Evolutionary conservation across 1,139 yeast genomes (phyloP).

Genomic region (Debaryomyces fabryi): DNA sequence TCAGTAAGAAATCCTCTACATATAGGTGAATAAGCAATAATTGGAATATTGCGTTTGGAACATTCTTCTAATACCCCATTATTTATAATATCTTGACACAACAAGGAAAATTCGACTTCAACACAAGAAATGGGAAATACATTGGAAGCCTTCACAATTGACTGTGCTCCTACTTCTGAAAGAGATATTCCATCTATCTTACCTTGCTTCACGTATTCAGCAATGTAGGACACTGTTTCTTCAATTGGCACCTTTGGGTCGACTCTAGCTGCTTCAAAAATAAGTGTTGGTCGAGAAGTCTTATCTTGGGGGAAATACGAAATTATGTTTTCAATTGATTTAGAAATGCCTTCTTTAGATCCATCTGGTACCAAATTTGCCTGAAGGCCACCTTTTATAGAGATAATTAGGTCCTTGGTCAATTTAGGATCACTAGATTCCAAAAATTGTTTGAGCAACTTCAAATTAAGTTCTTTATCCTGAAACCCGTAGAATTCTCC

Average conservation of each 20-base stretch:
- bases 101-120: conserved; percentile 75
- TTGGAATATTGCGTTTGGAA: conserved; percentile 49
- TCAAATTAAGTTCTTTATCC: conserved; percentile 50
- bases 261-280: conserved; percentile 72
- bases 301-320: conserved; percentile 50
- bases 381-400: conserved; percentile 68
- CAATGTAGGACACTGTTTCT: conserved; percentile 52
- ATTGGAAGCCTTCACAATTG: conserved; percentile 58
- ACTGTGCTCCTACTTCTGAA: conserved; percentile 66
- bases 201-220: conserved; percentile 57
- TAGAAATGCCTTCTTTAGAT: conserved; percentile 45
- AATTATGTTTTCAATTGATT: conserved; percentile 53
- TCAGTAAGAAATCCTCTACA: conserved; percentile 82
- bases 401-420: conserved; percentile 51
- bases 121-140: conserved; percentile 61
- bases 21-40: conserved; percentile 80
- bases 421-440: conserved; percentile 52
- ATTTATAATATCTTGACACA: conserved; percentile 57
- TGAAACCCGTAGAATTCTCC: conserved; percentile 78
- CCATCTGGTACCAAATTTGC: conserved; percentile 47
- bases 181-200: conserved; percentile 66
- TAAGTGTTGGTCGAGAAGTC: conserved; percentile 44
- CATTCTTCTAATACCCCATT: conserved; percentile 66
- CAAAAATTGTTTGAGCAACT: conserved; percentile 59
- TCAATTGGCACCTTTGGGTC: conserved; percentile 53